Percentiles rank a stretch among this genome's conserved stretches.
Evolutionary conservation across 2,329 filamentous ascomycete genomes (phyloP).

Genomic region (Trichophyton mentagrophytes): DNA sequence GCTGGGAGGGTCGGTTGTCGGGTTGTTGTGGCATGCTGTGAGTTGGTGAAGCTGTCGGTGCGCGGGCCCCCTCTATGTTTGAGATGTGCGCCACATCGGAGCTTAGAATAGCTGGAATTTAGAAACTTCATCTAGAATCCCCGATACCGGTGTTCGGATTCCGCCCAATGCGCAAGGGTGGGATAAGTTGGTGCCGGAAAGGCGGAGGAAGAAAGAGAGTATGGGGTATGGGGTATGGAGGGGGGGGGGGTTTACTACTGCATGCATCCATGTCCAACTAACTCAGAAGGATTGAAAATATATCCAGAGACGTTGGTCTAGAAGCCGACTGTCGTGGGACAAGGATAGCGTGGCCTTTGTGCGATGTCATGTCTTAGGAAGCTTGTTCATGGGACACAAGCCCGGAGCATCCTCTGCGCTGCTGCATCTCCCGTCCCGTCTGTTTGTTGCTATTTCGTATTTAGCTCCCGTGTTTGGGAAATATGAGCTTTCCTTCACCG

Average conservation of each 20-base stretch:
- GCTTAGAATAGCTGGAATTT: neutral
- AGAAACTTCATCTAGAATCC: neutral
- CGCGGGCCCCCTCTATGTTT: neutral
- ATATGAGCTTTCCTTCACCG: neutral
- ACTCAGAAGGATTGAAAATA: neutral
- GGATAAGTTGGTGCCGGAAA: neutral
- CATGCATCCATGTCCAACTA: neutral
- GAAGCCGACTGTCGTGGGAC: neutral
- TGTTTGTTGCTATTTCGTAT: neutral
- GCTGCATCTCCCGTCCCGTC: neutral
- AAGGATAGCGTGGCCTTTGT: neutral
- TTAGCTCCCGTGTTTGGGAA: neutral
- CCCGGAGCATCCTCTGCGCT: neutral
- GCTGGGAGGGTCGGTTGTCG: neutral
- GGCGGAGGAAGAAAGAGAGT: too few species aligned
- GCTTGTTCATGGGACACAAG: neutral
- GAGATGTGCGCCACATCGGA: neutral
- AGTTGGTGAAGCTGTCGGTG: neutral
- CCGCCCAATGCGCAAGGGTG: neutral
- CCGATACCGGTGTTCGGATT: neutral
- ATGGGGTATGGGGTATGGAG: neutral
- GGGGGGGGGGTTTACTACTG: too few species aligned
- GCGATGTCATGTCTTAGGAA: neutral
- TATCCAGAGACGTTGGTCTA: neutral
- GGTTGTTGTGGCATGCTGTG: slow-evolving; percentile 1